Percentiles rank a stretch among this genome's conserved stretches.
Evolutionary conservation across 2,329 filamentous ascomycete genomes (phyloP).

Genomic region (Phaeosphaeria sp.): DNA sequence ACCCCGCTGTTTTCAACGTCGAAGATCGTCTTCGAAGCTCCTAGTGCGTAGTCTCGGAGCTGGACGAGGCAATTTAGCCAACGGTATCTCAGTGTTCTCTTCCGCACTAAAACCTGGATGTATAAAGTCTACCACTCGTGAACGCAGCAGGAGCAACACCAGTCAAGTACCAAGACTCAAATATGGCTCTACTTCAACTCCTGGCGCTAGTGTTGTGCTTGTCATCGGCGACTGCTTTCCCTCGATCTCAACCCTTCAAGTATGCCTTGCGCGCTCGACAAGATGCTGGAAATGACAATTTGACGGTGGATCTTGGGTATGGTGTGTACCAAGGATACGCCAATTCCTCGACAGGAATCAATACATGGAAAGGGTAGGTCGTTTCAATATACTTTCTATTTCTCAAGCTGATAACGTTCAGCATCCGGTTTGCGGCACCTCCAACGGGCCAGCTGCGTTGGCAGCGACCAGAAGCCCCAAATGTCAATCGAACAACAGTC

Average conservation of each 20-base stretch:
- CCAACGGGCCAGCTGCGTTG: slow-evolving; percentile 18
- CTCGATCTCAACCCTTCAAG: neutral
- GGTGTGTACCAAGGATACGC: slow-evolving; percentile 23
- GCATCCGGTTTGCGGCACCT: slow-evolving; percentile 23
- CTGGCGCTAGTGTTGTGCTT: neutral
- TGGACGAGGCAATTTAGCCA: neutral
- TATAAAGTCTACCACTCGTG: neutral
- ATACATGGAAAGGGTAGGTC: slow-evolving; percentile 27
- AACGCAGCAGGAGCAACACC: neutral
- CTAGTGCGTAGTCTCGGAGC: neutral
- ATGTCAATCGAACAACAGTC: slow-evolving; percentile 11
- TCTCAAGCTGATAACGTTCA: slow-evolving; percentile 1
- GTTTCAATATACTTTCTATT: neutral
- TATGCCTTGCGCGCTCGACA: neutral
- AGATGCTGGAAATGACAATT: neutral
- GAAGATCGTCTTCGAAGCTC: neutral
- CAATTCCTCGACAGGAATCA: slow-evolving; percentile 19
- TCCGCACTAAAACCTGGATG: no score
- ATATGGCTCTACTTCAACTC: neutral
- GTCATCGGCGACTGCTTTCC: neutral
- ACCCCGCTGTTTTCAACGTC: neutral
- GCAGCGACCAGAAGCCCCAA: slow-evolving; percentile 17
- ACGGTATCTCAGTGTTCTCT: neutral
- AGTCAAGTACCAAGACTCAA: neutral
- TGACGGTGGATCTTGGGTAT: slow-evolving; percentile 27